phyloP scores from a whole-genome alignment of 257 asterid genomes.

The Misopates orontium region DNA sequence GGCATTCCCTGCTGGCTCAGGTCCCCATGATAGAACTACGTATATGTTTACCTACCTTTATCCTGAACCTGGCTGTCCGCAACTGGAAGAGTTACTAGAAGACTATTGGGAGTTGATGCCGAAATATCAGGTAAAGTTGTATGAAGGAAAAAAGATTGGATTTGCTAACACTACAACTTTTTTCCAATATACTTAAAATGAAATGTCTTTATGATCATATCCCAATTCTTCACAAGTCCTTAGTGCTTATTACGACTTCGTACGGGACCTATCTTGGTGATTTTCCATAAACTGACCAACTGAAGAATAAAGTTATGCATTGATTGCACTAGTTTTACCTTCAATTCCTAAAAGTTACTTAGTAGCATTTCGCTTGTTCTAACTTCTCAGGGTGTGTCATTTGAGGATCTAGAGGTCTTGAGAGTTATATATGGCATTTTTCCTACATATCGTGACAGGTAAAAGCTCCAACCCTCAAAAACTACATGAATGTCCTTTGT shows the following conservation, averaged over 20 bases:
- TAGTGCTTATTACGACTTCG: no score
- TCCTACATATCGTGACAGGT: constrained; percentile 96
- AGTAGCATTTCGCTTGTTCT: not conserved
- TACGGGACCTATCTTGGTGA: no score
- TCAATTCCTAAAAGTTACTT: no score
- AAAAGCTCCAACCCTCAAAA: constrained; percentile 14
- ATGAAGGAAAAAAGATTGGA: no score
- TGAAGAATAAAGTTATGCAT: no score
- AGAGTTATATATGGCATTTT: constrained; percentile 90
- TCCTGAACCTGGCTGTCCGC: constrained; percentile 82
- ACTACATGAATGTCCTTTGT: not conserved
- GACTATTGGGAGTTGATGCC: constrained; percentile 98
- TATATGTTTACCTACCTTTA: constrained; percentile 91
- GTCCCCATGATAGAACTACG: constrained; percentile 81
- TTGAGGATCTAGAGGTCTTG: constrained; percentile 68
- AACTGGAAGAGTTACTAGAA: constrained; percentile 84
- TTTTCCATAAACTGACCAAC: no score
- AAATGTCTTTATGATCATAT: no score
- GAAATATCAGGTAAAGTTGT: constrained; percentile 63
- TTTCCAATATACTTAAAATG: no score
- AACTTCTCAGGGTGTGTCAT: constrained; percentile 54
- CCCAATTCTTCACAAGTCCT: no score
- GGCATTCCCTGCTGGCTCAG: constrained; percentile 99
- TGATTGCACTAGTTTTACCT: no score
- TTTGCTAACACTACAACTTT: no score